Evolutionary conservation across 2,329 filamentous ascomycete species (phyloP), one percentile per base, ranked within the genome.

Genomic region (Metarhizium humberi): DNA sequence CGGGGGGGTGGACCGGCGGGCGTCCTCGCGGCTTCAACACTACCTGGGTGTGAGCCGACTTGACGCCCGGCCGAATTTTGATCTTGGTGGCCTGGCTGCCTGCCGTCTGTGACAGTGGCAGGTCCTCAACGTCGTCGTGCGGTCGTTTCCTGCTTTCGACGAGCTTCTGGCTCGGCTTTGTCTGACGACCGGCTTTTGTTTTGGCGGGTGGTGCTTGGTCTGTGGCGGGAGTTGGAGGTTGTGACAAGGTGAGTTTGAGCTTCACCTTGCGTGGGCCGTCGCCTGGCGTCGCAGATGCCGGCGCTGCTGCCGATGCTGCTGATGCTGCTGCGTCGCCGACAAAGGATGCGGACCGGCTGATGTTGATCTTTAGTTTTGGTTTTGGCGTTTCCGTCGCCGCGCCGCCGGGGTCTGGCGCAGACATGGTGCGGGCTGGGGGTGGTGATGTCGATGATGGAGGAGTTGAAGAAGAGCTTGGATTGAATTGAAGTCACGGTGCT

Each of bases 1-100:
- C 94, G 1, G 83, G 81, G 5, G 85, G 84, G 59, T 89, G 81
- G 36, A 80, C 75, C 6, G 88, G 86, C 1, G 82, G 78, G 59
- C 84, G 80, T n/a, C 86, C 86, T 62, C 85, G 83, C 51, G 82
- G 76, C 64, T 84, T 86, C 56, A 89, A 67, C 49, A 74, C 70
- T 20, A 75, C 58, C 51, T 73, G 69, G 47, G 70, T 72, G 55
- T 58, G 67, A 54, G 61, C 67, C 51, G 63, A 60, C 54, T 77
- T 69, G 20, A 70, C 64, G 25, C 71, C 74, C 49, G 66, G 64
- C 46, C 71, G 69, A 50, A 82, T 73, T 66, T 80, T 84, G 55
- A 84, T 78, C 64, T 79, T 82, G 57, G 80, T 80, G 6, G 68
- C 67, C 38, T 54, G 42, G 18, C 51, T 43, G 30, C 48, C 52